Evolutionary conservation across 2,329 filamentous ascomycete genomes (phyloP).

Genomic region (Ophiostoma fasciatum): DNA sequence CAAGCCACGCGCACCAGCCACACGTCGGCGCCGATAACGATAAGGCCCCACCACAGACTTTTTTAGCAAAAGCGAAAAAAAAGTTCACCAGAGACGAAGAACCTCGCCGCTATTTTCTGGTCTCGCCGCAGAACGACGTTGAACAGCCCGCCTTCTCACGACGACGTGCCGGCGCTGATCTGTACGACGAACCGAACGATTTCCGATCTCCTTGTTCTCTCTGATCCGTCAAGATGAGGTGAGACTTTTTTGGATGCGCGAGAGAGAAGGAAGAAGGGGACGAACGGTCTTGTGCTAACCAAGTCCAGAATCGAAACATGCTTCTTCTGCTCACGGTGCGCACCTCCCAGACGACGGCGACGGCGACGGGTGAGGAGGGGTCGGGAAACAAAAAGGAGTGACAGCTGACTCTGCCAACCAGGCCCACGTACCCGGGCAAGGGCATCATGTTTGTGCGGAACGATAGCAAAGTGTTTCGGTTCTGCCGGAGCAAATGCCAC

Average conservation of each 20-base stretch:
- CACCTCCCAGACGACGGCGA: not conserved
- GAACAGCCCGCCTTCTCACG: not conserved
- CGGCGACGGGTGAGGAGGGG: slow-evolving; percentile 20
- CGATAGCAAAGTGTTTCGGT: slow-evolving; percentile 38
- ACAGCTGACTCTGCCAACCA: slow-evolving; percentile 3
- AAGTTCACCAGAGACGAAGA: slow-evolving; percentile 7
- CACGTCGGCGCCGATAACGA: slow-evolving; percentile 9
- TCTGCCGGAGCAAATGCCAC: slow-evolving; percentile 46
- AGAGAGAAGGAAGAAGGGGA: too few species aligned
- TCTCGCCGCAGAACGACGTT: not conserved
- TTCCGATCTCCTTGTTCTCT: too few species aligned
- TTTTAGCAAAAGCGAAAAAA: slow-evolving; percentile 8
- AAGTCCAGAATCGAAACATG: slow-evolving; percentile 43
- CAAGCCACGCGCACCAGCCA: slow-evolving; percentile 7
- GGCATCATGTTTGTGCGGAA: slow-evolving; percentile 39
- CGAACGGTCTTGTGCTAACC: slow-evolving; percentile 1
- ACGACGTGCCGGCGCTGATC: not conserved
- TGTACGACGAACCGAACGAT: not conserved
- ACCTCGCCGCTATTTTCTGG: slow-evolving; percentile 9
- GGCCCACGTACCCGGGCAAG: slow-evolving; percentile 39
- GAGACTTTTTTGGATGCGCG: too few species aligned
- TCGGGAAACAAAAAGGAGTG: slow-evolving; percentile 37
- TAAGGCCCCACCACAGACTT: slow-evolving; percentile 12
- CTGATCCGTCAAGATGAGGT: slow-evolving; percentile 8
- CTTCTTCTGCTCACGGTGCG: slow-evolving; percentile 53